phyloP scores from a whole-genome alignment of 2,329 filamentous ascomycete species.

The Colletotrichum salicis region DNA sequence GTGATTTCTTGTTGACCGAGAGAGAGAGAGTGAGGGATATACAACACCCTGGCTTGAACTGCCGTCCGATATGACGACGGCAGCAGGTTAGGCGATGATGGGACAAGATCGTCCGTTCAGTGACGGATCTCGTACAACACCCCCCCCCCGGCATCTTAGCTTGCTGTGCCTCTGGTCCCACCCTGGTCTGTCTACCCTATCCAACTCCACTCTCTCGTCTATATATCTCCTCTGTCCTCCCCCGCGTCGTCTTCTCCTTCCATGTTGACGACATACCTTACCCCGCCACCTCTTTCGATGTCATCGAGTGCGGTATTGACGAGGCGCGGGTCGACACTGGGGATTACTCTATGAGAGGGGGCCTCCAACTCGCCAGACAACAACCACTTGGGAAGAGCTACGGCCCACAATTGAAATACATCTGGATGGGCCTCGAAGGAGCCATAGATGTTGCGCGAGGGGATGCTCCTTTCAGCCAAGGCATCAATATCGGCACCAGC shows the following conservation, averaged over 20 bases:
- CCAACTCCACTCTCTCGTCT: background rate
- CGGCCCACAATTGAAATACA: background rate
- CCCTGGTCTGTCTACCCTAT: background rate
- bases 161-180: background rate
- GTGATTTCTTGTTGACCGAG: constrained; percentile 22
- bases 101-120: constrained; percentile 32
- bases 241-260: background rate
- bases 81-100: constrained; percentile 23
- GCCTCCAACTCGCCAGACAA: background rate
- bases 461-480: background rate
- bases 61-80: constrained; percentile 19
- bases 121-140: constrained; percentile 33
- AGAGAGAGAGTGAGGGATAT: constrained; percentile 14
- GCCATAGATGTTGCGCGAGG: background rate
- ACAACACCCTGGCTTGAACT: constrained; percentile 6
- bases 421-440: background rate
- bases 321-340: background rate
- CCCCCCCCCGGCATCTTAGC: constrained; percentile 19
- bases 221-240: constrained; percentile 21
- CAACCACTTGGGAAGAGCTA: background rate
- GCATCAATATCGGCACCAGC: background rate
- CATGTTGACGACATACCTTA: background rate
- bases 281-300: background rate
- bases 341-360: background rate
- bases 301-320: constrained; percentile 6